Evolutionary conservation across 139 green algal genomes (phyloP), one percentile per base, ranked within the genome.

Genomic region (Chlorella sorokiniana): DNA sequence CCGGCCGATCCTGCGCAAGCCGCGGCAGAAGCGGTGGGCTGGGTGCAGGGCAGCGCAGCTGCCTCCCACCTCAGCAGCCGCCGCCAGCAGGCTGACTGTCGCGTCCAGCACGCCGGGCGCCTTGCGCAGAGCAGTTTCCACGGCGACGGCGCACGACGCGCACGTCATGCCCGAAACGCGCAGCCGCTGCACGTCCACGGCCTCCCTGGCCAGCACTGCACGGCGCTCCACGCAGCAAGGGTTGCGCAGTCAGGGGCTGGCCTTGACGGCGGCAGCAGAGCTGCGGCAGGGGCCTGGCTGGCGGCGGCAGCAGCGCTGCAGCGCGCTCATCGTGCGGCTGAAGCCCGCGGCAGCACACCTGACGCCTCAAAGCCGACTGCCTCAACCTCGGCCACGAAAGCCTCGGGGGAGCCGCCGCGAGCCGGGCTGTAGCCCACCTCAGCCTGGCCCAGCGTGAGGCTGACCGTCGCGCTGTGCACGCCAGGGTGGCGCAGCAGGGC

Each of bases 321-420:
- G n/a, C n/a, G n/a, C n/a, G n/a, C n/a, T n/a, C n/a, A n/a, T n/a
- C n/a, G n/a, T n/a, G n/a, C n/a, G n/a, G n/a, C n/a, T n/a, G n/a
- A n/a, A n/a, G n/a, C n/a, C 27, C 25, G 1, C 9, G 31, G 7
- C 29, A 9, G 16, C 40, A 0, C 62, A 93, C 41, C 54, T 90
- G 63, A 37, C 9, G 84, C 93, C n/a, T 93, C 92, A 84, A 97
- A 98, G 18, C 95, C 95, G 10, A 89, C 85, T 59, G 94, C 91
- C 54, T 95, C 87, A 3, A 98, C 86, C 5, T 85, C 88, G 11
- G 88, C 72, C 54, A 95, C 31, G 16, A 98, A 56, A 20, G 85
- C 72, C 54, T 68, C 37, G 4, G 73, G 73, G 27, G 52, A 45
- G 54, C 73, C 69, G 25, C 42, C 37, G 27, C 27, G 14, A 25